Percentiles rank a stretch among this genome's conserved stretches.
These are phyloP conservation scores for Furcasterigmium furcatum DNA, from an alignment of 2,329 filamentous ascomycete species.

Conservation along the genomic window DNA sequence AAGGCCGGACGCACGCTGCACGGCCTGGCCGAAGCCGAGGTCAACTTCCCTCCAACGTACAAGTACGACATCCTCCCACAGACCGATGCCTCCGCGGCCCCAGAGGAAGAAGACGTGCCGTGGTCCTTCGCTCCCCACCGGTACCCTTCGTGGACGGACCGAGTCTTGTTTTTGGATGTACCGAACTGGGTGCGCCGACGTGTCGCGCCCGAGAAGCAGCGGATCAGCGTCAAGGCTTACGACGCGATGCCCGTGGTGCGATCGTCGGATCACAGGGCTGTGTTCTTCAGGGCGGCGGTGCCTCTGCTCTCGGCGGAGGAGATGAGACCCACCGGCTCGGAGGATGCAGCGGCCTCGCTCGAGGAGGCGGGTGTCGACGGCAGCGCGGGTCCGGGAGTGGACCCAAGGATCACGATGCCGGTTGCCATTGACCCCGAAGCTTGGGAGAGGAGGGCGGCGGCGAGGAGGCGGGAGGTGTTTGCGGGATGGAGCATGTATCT, in stretches of 20 bases:
- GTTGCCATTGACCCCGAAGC: constrained; percentile 51
- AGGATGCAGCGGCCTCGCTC: constrained; percentile 12
- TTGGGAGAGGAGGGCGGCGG: constrained; percentile 47
- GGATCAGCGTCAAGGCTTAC: constrained; percentile 61
- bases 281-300: constrained; percentile 68
- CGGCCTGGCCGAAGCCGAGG: constrained; percentile 68
- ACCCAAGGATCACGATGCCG: constrained; percentile 44
- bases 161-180: constrained; percentile 73
- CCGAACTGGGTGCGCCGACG: constrained; percentile 23
- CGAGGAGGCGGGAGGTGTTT: constrained; percentile 40
- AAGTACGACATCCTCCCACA: constrained; percentile 64
- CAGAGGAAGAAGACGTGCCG: constrained; percentile 28
- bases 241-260: constrained; percentile 71
- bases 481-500: constrained; percentile 54
- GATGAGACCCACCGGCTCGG: constrained; percentile 24
- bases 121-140: constrained; percentile 80
- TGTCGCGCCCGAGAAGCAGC: constrained; percentile 37
- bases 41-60: constrained; percentile 88
- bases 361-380: neutral
- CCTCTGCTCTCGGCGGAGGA: constrained; percentile 49
- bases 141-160: constrained; percentile 92
- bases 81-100: constrained; percentile 16
- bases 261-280: constrained; percentile 86
- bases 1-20: constrained; percentile 70
- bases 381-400: constrained; percentile 14